A percentile compares a stretch with the other conserved stretches of the same genome.
Conservation (phyloP, 2,329 filamentous ascomycete species). For the Macrophomina tecta region DNA sequence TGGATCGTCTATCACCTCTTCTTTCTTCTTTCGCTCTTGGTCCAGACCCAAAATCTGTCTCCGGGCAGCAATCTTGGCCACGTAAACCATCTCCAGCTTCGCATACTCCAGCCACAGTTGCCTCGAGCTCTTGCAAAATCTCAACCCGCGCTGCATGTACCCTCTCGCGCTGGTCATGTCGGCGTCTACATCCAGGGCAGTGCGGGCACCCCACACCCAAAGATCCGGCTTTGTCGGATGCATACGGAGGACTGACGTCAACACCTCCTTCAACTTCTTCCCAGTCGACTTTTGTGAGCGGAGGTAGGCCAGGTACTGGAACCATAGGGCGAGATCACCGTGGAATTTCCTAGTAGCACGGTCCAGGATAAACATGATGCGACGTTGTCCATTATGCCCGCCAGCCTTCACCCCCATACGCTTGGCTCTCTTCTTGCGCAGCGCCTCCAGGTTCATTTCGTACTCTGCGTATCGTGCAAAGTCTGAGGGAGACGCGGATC, state of each 20-base stretch:
- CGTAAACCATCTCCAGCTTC: slow-evolving; percentile 89
- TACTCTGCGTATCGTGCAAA: slow-evolving; percentile 83
- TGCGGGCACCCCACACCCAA: slow-evolving; percentile 84
- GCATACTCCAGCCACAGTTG: slow-evolving; percentile 89
- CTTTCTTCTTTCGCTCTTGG: slow-evolving; percentile 47
- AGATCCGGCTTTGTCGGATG: slow-evolving; percentile 83
- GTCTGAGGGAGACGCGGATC: slow-evolving; percentile 72
- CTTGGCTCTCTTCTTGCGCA: slow-evolving; percentile 82
- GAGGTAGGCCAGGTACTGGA: slow-evolving; percentile 85
- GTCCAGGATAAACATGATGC: slow-evolving; percentile 88
- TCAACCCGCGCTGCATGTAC: slow-evolving; percentile 86
- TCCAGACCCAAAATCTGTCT: slow-evolving; percentile 71
- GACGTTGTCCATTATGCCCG: slow-evolving; percentile 75
- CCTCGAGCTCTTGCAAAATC: slow-evolving; percentile 81
- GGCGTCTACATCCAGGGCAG: slow-evolving; percentile 76
- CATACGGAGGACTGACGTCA: slow-evolving; percentile 76
- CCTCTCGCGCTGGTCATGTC: slow-evolving; percentile 87
- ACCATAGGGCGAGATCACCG: slow-evolving; percentile 82
- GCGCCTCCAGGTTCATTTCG: slow-evolving; percentile 70
- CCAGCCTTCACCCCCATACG: slow-evolving; percentile 78
- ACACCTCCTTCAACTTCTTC: slow-evolving; percentile 65
- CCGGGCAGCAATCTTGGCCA: slow-evolving; percentile 78
- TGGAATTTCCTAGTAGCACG: slow-evolving; percentile 84
- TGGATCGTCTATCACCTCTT: slow-evolving; percentile 50
- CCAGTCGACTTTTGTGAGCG: slow-evolving; percentile 65